phyloP scores from a whole-genome alignment of 1,139 yeast genomes.

The Sporopachydermia cereana region DNA sequence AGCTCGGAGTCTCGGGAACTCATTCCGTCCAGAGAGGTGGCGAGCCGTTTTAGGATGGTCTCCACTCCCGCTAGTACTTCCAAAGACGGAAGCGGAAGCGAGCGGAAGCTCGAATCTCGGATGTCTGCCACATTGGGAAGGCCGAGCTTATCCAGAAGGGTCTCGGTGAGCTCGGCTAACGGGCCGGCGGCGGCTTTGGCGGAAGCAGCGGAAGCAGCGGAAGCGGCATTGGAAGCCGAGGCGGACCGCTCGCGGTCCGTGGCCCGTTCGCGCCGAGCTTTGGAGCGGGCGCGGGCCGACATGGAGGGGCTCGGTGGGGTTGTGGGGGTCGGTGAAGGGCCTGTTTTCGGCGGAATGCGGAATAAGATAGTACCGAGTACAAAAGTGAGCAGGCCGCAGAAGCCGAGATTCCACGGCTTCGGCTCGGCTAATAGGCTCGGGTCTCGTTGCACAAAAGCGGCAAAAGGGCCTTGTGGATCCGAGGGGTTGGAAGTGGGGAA shows the following conservation, averaged over 20 bases:
- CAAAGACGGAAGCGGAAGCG: neutral
- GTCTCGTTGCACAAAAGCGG: neutral
- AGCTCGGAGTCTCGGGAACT: neutral
- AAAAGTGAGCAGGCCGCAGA: neutral
- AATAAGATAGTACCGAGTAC: neutral
- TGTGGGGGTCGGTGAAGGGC: neutral
- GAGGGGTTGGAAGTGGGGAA: neutral
- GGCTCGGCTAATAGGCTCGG: neutral
- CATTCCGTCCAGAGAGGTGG: slow-evolving; percentile 5
- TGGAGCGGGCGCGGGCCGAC: neutral
- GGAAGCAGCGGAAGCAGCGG: neutral
- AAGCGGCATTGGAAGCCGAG: neutral
- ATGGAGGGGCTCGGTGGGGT: neutral
- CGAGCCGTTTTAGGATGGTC: neutral
- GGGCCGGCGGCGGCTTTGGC: neutral
- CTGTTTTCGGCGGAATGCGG: neutral
- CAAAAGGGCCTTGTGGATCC: neutral
- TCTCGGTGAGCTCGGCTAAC: neutral
- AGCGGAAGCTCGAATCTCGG: neutral
- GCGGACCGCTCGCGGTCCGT: slow-evolving; percentile 1
- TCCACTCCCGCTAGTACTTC: slow-evolving; percentile 3
- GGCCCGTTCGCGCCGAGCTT: neutral
- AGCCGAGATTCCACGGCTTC: too few species aligned
- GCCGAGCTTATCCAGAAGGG: neutral
- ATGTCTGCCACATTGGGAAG: neutral